These are phyloP conservation scores for Dorcoceras hygrometricum DNA, from an alignment of 257 asterid genomes.

Conservation along the genomic window DNA sequence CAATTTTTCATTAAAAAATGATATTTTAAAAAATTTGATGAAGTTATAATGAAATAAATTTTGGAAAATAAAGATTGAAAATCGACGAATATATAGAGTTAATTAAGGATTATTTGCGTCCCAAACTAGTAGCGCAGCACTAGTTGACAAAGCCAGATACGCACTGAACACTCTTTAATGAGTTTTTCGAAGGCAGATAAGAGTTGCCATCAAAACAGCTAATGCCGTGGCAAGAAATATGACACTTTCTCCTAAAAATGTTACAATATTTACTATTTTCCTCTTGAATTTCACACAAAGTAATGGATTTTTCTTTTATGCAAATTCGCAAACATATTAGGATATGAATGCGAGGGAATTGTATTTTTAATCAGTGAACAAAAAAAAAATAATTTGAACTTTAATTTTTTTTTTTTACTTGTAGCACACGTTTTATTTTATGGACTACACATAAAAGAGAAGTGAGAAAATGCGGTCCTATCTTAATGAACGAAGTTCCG, in stretches of 20 bases:
- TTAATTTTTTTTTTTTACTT: too few relatives aligned
- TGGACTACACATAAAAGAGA: neutral
- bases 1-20: too few relatives aligned
- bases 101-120: neutral
- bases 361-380: too few relatives aligned
- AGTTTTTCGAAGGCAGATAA: constrained; percentile 30
- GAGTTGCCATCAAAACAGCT: constrained; percentile 42
- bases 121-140: neutral
- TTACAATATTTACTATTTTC: too few relatives aligned
- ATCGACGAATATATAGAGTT: too few relatives aligned
- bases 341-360: neutral
- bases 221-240: constrained; percentile 20
- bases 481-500: constrained; percentile 13
- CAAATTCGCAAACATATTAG: neutral
- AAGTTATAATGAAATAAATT: too few relatives aligned
- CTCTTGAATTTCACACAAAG: too few relatives aligned
- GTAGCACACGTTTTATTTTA: too few relatives aligned
- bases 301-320: neutral
- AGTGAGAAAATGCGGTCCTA: constrained; percentile 30
- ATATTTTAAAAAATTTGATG: too few relatives aligned
- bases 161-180: constrained; percentile 22
- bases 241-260: neutral
- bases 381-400: too few relatives aligned
- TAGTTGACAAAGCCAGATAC: neutral
- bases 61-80: too few relatives aligned